A percentile compares a stretch with the other conserved stretches of the same genome.
These are phyloP conservation scores for Sisymbrium irio DNA, from an alignment of 345 rosid genomes.

Conservation along the genomic window DNA sequence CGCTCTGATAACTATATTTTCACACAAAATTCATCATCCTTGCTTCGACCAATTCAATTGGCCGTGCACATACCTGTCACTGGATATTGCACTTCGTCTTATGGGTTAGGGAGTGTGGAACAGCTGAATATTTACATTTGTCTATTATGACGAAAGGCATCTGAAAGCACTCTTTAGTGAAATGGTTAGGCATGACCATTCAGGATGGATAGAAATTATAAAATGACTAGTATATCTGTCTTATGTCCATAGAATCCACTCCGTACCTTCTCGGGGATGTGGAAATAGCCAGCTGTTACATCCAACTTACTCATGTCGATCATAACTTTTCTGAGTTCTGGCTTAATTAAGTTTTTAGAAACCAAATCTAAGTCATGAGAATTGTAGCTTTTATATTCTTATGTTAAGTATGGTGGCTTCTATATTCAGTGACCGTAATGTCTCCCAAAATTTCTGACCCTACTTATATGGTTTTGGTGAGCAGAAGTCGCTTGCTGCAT, in stretches of 20 bases:
- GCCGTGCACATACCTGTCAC: neutral
- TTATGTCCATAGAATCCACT: neutral
- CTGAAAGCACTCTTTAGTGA: too few relatives aligned
- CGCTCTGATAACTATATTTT: neutral
- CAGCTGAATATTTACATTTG: neutral
- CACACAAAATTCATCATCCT: neutral
- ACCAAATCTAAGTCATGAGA: neutral
- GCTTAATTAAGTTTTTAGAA: neutral
- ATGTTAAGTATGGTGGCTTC: neutral
- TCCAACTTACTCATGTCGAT: neutral
- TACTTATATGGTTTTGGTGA: constrained; percentile 18
- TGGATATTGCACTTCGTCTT: neutral
- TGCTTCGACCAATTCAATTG: neutral
- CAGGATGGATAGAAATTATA: too few relatives aligned
- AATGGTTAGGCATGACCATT: too few relatives aligned
- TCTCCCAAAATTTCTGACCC: constrained; percentile 6
- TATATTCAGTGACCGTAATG: neutral
- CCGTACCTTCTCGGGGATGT: neutral
- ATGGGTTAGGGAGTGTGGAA: neutral
- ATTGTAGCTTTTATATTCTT: neutral
- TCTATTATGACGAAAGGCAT: too few relatives aligned
- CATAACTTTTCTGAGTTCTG: neutral
- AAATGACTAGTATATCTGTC: neutral
- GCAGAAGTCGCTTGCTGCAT: constrained; percentile 90
- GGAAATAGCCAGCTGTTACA: neutral